phyloP scores from a whole-genome alignment of 495 filamentous ascomycete species.

The Chaetomium cochliodes region DNA sequence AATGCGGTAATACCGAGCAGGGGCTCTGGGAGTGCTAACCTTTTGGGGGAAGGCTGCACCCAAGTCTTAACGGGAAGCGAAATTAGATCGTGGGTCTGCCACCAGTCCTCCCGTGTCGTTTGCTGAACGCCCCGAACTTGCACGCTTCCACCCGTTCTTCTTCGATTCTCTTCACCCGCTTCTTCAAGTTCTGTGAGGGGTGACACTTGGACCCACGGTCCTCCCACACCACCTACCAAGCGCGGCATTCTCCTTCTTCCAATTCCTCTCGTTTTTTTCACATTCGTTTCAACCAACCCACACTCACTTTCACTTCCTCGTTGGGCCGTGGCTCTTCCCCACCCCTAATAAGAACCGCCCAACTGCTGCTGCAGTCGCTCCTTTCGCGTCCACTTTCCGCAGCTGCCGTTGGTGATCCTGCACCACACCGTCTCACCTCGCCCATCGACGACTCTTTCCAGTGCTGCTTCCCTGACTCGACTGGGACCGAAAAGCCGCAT shows the following conservation, averaged over 20 bases:
- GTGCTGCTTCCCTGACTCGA: not conserved
- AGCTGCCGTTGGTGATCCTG: not conserved
- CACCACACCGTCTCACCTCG: slow-evolving; percentile 5
- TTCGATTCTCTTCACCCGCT: slow-evolving; percentile 22
- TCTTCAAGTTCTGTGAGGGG: slow-evolving; percentile 19
- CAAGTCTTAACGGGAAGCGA: slow-evolving; percentile 39
- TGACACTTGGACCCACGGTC: slow-evolving; percentile 13
- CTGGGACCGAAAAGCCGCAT: not conserved
- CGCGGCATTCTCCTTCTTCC: slow-evolving; percentile 3
- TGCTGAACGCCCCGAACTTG: slow-evolving; percentile 23
- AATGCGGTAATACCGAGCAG: slow-evolving; percentile 15
- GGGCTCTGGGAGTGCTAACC: slow-evolving; percentile 28
- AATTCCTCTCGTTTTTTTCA: slow-evolving; percentile 15
- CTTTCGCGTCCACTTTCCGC: slow-evolving; percentile 11
- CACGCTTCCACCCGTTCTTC: slow-evolving; percentile 20
- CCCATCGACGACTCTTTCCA: not conserved
- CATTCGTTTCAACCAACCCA: slow-evolving; percentile 14
- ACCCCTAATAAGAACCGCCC: not conserved
- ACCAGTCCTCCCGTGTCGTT: slow-evolving; percentile 29
- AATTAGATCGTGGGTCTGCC: slow-evolving; percentile 34
- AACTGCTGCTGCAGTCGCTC: slow-evolving; percentile 6
- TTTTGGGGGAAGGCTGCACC: slow-evolving; percentile 28
- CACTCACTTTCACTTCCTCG: slow-evolving; percentile 1
- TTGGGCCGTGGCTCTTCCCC: slow-evolving; percentile 5
- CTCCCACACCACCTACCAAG: slow-evolving; percentile 11